phyloP scores from a whole-genome alignment of 2,329 filamentous ascomycete species.

The Tolypocladium capitatum region DNA sequence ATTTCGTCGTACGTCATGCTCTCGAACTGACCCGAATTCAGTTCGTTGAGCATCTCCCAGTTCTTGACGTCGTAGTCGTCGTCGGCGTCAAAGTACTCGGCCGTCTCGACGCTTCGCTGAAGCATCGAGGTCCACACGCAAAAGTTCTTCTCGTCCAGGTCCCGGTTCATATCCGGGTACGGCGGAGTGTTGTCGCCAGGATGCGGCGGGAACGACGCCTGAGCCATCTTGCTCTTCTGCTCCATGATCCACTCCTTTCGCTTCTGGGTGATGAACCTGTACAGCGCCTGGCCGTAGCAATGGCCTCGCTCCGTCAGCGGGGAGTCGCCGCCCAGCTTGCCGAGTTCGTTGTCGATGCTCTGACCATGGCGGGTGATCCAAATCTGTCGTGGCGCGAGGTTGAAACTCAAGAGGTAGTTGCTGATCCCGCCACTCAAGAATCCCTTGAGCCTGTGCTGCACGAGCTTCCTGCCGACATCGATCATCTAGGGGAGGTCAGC shows the following conservation, averaged over 20 bases:
- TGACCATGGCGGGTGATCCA: constrained; percentile 97
- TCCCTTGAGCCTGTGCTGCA: constrained; percentile 79
- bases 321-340: constrained; percentile 86
- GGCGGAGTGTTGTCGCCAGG: constrained; percentile 89
- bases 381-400: constrained; percentile 86
- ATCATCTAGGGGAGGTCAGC: constrained; percentile 55
- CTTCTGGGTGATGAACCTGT: constrained; percentile 72
- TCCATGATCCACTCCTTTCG: constrained; percentile 70
- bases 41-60: constrained; percentile 94
- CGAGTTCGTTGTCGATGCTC: constrained; percentile 72
- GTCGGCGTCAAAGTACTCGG: constrained; percentile 75
- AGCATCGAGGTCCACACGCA: constrained; percentile 99
- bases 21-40: constrained; percentile 86
- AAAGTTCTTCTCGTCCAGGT: constrained; percentile 72
- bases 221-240: constrained; percentile 63
- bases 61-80: constrained; percentile 95
- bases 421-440: constrained; percentile 88
- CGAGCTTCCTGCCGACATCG: constrained; percentile 87
- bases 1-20: constrained; percentile 93
- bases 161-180: constrained; percentile 69
- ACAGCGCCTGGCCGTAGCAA: constrained; percentile 65
- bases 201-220: constrained; percentile 74
- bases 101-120: constrained; percentile 75
- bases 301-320: constrained; percentile 68
- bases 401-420: constrained; percentile 93